Percentiles rank a stretch among this genome's conserved stretches.
Evolutionary conservation across 2,329 filamentous ascomycete genomes (phyloP).

Genomic region (Ophiostoma sp.): DNA sequence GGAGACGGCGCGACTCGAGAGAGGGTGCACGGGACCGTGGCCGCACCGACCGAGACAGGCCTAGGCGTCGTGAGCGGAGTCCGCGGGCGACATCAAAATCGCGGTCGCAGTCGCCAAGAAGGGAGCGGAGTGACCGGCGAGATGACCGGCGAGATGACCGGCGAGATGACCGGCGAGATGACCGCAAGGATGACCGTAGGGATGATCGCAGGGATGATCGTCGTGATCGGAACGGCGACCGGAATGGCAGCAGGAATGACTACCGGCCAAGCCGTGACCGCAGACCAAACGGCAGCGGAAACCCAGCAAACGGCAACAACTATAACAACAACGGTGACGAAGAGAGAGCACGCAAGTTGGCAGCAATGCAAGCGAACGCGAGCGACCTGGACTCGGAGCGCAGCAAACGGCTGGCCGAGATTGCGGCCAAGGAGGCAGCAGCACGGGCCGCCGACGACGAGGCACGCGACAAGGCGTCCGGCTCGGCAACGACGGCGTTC

Average conservation of each 20-base stretch:
- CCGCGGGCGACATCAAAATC: slow-evolving; percentile 6
- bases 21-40: neutral
- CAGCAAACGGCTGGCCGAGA: slow-evolving; percentile 58
- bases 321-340: slow-evolving; percentile 30
- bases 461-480: slow-evolving; percentile 41
- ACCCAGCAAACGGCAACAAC: neutral
- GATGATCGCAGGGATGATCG: slow-evolving; percentile 6
- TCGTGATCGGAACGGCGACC: neutral
- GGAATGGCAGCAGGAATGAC: neutral
- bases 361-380: slow-evolving; percentile 68
- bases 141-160: slow-evolving; percentile 8
- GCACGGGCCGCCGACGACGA: slow-evolving; percentile 62
- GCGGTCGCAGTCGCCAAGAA: slow-evolving; percentile 31
- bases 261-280: neutral
- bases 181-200: neutral
- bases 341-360: slow-evolving; percentile 59
- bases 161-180: slow-evolving; percentile 1
- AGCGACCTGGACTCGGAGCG: slow-evolving; percentile 65
- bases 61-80: slow-evolving; percentile 29
- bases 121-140: slow-evolving; percentile 6
- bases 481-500: slow-evolving; percentile 42
- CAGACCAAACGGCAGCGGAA: neutral
- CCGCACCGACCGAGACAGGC: neutral
- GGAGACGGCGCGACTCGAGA: slow-evolving; percentile 1
- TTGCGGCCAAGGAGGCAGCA: slow-evolving; percentile 60